phyloP scores from a whole-genome alignment of 2,329 filamentous ascomycete species.

The Rutstroemia sp. region DNA sequence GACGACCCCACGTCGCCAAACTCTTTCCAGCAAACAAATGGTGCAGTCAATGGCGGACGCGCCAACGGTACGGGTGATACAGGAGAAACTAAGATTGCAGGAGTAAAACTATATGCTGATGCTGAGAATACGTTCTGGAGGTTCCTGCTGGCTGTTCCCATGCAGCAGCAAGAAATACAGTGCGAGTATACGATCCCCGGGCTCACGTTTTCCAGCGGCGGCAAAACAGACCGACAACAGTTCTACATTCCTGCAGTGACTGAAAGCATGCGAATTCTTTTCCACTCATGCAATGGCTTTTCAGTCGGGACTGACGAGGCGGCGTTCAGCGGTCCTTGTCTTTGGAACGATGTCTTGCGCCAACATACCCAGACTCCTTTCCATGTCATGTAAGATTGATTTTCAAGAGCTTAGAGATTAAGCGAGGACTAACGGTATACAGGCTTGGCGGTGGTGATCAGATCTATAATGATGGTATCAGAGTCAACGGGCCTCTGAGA shows the following conservation, averaged over 20 bases:
- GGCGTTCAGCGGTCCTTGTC: slow-evolving; percentile 78
- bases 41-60: neutral
- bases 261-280: slow-evolving; percentile 97
- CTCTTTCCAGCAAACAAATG: neutral
- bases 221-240: slow-evolving; percentile 51
- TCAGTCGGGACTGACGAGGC: slow-evolving; percentile 79
- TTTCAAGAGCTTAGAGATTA: slow-evolving; percentile 35
- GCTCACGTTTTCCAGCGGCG: slow-evolving; percentile 51
- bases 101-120: slow-evolving; percentile 58
- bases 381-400: slow-evolving; percentile 67
- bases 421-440: slow-evolving; percentile 9
- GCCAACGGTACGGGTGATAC: neutral
- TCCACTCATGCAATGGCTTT: slow-evolving; percentile 97
- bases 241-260: slow-evolving; percentile 81
- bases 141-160: slow-evolving; percentile 74
- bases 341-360: slow-evolving; percentile 92
- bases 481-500: slow-evolving; percentile 74
- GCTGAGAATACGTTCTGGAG: slow-evolving; percentile 80
- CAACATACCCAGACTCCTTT: slow-evolving; percentile 74
- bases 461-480: slow-evolving; percentile 91
- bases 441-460: slow-evolving; percentile 91
- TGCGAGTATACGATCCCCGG: slow-evolving; percentile 73
- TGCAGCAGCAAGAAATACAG: slow-evolving; percentile 60
- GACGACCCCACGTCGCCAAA: slow-evolving; percentile 26
- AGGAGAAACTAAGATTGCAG: slow-evolving; percentile 37